These are phyloP conservation scores for Cantharellus cinnabarinus DNA, from an alignment of 768 basidiomycete genomes.

Conservation along the genomic window DNA sequence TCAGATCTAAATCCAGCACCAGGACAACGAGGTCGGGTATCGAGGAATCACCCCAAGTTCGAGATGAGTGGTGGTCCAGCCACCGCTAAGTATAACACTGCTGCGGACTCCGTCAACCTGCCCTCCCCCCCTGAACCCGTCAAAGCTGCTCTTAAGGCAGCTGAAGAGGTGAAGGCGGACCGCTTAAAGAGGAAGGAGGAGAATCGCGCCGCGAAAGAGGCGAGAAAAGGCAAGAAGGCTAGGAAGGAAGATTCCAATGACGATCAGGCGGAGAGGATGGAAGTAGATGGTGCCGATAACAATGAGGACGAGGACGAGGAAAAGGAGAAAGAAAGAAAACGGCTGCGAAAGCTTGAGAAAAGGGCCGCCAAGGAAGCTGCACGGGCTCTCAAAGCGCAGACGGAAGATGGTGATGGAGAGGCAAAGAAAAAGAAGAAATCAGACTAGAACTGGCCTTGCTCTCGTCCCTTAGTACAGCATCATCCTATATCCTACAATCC, in stretches of 20 bases:
- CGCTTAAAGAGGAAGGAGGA: constrained; percentile 68
- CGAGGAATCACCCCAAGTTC: constrained; percentile 56
- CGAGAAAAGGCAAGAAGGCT: constrained; percentile 22
- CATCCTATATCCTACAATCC: no score
- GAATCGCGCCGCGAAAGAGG: constrained; percentile 31
- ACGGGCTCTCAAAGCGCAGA: constrained; percentile 5
- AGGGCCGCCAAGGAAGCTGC: constrained; percentile 55
- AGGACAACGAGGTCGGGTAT: constrained; percentile 20
- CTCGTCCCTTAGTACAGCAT: no score
- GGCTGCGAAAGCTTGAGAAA: constrained; percentile 38
- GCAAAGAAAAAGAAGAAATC: constrained; percentile 42
- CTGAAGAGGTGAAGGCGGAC: constrained; percentile 70
- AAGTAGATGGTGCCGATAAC: constrained; percentile 27
- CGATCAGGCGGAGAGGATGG: constrained; percentile 15
- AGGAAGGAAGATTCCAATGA: constrained; percentile 28
- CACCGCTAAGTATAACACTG: constrained; percentile 50
- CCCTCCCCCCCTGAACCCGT: constrained; percentile 37
- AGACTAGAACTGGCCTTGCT: constrained; percentile 9
- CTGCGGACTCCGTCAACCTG: constrained; percentile 64
- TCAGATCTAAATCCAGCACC: constrained; percentile 53
- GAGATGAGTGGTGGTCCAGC: constrained; percentile 58
- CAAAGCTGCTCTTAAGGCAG: constrained; percentile 52
- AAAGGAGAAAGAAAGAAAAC: constrained; percentile 42
- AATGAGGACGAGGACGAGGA: constrained; percentile 36
- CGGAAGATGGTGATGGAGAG: constrained; percentile 14